Base-by-base conservation (phyloP, 2,329 filamentous ascomycete species). In the Ambrosiella cleistominuta region DNA sequence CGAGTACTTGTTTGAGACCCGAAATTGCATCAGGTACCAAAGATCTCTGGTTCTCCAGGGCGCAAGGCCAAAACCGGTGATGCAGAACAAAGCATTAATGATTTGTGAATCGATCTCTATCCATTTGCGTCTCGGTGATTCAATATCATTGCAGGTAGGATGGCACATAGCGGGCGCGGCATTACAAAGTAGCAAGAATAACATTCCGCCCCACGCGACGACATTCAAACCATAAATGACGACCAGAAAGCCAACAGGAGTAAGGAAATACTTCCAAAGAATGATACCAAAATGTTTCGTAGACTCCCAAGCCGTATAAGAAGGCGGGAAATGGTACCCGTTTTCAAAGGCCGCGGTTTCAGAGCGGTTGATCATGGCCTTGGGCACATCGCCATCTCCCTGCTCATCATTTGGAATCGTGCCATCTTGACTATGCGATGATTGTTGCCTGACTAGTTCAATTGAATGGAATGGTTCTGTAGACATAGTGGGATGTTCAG, bases 141-240 rank as follows among this genome's bases (percentile, higher is more conserved):
- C 73, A 66, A 88, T 82, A 63, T 86, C 75, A 66, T 86, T 76
- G 71, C 86, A 91, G 40, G 72, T 72, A 0, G 77, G 82, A 63
- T 75, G 67, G 72, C 87, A 88, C 85, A 88, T 88, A 61, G 80
- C 80, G 6, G 83, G 82, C 1, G 80, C 73, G 17, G 77, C 87
- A 65, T 88, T 87, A 72, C 83, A 85, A 35, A 95, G 79, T 1
- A 95, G 74, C 15, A 95, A 73, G 70, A 95, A 94, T 39, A 95
- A 75, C 88, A 95, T 95, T 60, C 85, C 88, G 56, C 88, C 88
- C 88, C 88, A 95, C 0, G 86, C 89, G 8, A 95, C 80, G 17
- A 95, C 78, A 62, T 91, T 90, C 59, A 93, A 76, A 11, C 84
- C 81, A 68, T 94, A 95, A 5, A 95, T 68, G 1, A 82, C 85